Percentiles rank a stretch among this genome's conserved stretches.
Evolutionary conservation across 2,329 filamentous ascomycete genomes (phyloP).

Genomic region (Calonectria pseudoturangicola): DNA sequence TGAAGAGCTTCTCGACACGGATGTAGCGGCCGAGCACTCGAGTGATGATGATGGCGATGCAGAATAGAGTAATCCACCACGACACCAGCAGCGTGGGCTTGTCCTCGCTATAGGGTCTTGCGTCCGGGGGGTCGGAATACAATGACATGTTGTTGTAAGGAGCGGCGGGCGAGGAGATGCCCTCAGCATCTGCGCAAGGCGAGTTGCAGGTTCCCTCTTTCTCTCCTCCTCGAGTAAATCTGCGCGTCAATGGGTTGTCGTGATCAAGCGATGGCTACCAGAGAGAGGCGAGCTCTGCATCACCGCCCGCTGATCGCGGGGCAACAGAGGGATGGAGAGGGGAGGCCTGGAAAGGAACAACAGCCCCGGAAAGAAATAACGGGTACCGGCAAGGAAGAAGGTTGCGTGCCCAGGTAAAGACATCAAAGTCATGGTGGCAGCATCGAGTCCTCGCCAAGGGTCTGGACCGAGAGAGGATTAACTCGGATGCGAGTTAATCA

Average conservation of each 20-base stretch:
- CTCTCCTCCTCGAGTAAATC: neutral
- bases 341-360: neutral
- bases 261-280: neutral
- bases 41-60: slow-evolving; percentile 85
- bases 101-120: slow-evolving; percentile 69
- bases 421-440: neutral
- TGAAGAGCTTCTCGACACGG: slow-evolving; percentile 87
- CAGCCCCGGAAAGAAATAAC: neutral
- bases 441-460: neutral
- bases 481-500: slow-evolving; percentile 9
- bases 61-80: slow-evolving; percentile 93
- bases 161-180: slow-evolving; percentile 38
- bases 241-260: neutral
- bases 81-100: slow-evolving; percentile 92
- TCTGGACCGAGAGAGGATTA: slow-evolving; percentile 1
- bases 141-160: slow-evolving; percentile 67
- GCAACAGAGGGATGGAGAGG: neutral
- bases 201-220: slow-evolving; percentile 24
- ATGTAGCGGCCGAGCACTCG: slow-evolving; percentile 87
- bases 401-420: neutral
- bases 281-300: neutral
- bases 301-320: slow-evolving; percentile 7
- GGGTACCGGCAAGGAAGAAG: slow-evolving; percentile 8
- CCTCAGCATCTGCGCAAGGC: slow-evolving; percentile 37
- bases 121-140: slow-evolving; percentile 71